Evolutionary conservation across 345 rosid genomes (phyloP).

Genomic region (Xanthoceras sorbifolium): DNA sequence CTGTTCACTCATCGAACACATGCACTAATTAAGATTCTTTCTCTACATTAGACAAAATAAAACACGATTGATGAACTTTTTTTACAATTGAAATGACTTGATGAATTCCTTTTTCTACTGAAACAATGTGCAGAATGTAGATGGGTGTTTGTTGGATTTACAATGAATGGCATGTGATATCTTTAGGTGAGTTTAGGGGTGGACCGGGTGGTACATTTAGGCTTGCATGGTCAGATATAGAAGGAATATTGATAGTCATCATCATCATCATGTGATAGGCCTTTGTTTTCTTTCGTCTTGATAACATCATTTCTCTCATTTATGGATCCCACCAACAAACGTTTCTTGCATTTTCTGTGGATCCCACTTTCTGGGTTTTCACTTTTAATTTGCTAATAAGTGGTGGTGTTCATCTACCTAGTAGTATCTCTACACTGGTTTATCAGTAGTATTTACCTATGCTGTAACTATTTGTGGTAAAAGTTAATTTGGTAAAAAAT

Average conservation of each 20-base stretch:
- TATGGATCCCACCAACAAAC: neutral
- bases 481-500: neutral
- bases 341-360: neutral
- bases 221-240: conserved; percentile 18
- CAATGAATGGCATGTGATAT: neutral
- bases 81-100: neutral
- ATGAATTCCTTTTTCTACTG: neutral
- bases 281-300: neutral
- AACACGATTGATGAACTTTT: neutral
- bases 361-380: neutral
- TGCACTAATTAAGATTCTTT: neutral
- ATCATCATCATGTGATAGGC: neutral
- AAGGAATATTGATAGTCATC: neutral
- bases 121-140: neutral
- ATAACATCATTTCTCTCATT: neutral
- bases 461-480: no score
- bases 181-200: neutral
- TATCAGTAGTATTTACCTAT: no score
- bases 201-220: neutral
- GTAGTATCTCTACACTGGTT: neutral
- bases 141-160: neutral
- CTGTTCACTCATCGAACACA: no score
- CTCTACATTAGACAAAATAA: neutral
- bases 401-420: neutral
- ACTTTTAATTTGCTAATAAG: neutral